Base-by-base conservation (phyloP, 805 yeast species). In the Yarrowia alimentaria region DNA sequence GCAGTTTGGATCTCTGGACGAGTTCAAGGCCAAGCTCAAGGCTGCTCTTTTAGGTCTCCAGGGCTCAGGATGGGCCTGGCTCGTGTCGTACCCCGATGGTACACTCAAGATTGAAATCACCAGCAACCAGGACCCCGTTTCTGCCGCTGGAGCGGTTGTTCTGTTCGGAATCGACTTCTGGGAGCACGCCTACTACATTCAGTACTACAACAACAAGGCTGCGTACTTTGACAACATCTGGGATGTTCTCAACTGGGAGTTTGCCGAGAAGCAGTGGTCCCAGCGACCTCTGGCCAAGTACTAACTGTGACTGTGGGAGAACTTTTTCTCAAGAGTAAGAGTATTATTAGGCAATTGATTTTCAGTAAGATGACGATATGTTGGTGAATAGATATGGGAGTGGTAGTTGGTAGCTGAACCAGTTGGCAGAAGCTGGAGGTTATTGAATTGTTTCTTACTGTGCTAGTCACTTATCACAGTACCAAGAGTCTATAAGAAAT, bases 151-250 rank as follows among this genome's bases (percentile, higher is more conserved):
- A 64, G 72, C 76, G 38, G 37, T 30, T 2, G 93, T 95, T 33
- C 70, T 88, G 61, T 74, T 88, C 52, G 95, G 95, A 52, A 83
- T 87, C 64, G 96, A 87, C 61, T 91, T 93, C 54, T 87, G 96
- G 96, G 96, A 87, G 70, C 96, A 87, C 64, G 95, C 96, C 51
- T 87, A 86, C 75, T 87, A 87, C 76, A 75, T 88, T 68, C 95
- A 87, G 70, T 87, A 87, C 75, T 83, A 85, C 72, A 87, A 88
- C 73, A 85, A 81, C 64, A 87, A 88, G 75, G 91, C 68, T 38
- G 94, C 86, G 62, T 87, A 88, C 73, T 86, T 87, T 77, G 80
- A 84, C 67, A 90, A 91, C 57, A 84, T 87, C 69, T 88, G 95
- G 95, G 82, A 85, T 62, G 95, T 87, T 35, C 77, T 88, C 69